These are phyloP conservation scores for Rhizopogon sp. DNA, from an alignment of 768 basidiomycete genomes.

Conservation along the genomic window DNA sequence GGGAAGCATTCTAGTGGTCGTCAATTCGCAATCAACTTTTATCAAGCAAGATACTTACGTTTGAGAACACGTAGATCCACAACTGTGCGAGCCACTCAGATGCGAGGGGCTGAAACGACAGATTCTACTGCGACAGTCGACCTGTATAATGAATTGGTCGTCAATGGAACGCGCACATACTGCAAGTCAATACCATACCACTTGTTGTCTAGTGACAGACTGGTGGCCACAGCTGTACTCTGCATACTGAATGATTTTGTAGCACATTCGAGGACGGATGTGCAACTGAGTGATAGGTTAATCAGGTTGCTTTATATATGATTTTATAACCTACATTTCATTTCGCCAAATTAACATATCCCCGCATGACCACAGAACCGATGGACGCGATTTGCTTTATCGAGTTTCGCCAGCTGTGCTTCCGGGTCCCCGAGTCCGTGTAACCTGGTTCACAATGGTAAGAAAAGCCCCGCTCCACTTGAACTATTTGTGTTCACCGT, in stretches of 20 bases:
- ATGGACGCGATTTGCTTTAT: neutral
- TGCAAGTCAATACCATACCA: conserved; percentile 19
- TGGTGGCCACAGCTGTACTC: conserved; percentile 31
- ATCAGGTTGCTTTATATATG: neutral
- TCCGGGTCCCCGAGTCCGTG: neutral
- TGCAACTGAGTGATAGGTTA: neutral
- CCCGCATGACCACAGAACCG: neutral
- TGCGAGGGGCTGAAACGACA: conserved; percentile 40
- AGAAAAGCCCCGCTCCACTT: neutral
- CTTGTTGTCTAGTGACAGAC: conserved; percentile 25
- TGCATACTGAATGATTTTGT: conserved; percentile 26
- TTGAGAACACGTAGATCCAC: conserved; percentile 31
- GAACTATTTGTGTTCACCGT: neutral
- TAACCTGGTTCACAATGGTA: neutral
- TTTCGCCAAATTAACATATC: neutral
- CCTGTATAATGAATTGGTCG: conserved; percentile 21
- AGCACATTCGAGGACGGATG: conserved; percentile 25
- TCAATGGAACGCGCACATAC: neutral
- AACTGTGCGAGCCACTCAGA: conserved; percentile 28
- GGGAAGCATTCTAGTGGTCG: conserved; percentile 20
- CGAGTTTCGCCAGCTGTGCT: neutral
- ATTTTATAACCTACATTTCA: neutral
- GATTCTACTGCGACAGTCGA: conserved; percentile 39
- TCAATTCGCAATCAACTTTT: neutral
- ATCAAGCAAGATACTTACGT: conserved; percentile 21